These are phyloP conservation scores for Benincasa hispida DNA, from an alignment of 306 rosid species.

Conservation along the genomic window DNA sequence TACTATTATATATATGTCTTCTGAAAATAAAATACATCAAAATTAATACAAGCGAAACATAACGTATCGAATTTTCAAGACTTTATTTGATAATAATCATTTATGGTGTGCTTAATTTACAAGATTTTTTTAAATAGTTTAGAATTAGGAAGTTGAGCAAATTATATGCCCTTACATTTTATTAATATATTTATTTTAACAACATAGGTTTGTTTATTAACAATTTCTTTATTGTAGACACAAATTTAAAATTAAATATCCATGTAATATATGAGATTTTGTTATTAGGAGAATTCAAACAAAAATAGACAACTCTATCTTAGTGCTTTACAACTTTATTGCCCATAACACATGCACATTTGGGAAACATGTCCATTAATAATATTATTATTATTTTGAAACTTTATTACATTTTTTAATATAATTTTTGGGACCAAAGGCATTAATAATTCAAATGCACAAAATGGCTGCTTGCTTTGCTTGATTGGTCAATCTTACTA, in stretches of 20 bases:
- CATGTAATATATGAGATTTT: too few relatives aligned
- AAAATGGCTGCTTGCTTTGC: slow-evolving; percentile 5
- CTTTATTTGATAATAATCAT: not conserved
- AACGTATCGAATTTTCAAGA: not conserved
- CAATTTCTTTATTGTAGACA: too few relatives aligned
- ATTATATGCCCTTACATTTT: not conserved
- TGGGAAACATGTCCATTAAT: not conserved
- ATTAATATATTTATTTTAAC: too few relatives aligned
- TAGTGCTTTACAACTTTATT: not conserved
- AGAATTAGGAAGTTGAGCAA: not conserved
- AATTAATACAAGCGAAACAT: not conserved
- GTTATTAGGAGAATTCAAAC: too few relatives aligned
- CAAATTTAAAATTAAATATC: too few relatives aligned
- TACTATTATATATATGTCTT: not conserved
- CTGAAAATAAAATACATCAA: not conserved
- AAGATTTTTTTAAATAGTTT: not conserved
- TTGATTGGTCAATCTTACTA: slow-evolving; percentile 2
- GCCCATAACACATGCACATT: not conserved
- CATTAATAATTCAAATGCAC: not conserved
- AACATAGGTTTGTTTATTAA: too few relatives aligned
- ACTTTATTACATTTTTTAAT: not conserved
- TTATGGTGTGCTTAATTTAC: not conserved
- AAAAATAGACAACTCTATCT: not conserved
- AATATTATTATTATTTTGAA: not conserved
- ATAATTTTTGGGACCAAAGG: not conserved